A percentile compares a stretch with the other conserved stretches of the same genome.
Evolutionary conservation across 108 stramenopile species (phyloP).

Genomic region (Cyclotella cryptica): DNA sequence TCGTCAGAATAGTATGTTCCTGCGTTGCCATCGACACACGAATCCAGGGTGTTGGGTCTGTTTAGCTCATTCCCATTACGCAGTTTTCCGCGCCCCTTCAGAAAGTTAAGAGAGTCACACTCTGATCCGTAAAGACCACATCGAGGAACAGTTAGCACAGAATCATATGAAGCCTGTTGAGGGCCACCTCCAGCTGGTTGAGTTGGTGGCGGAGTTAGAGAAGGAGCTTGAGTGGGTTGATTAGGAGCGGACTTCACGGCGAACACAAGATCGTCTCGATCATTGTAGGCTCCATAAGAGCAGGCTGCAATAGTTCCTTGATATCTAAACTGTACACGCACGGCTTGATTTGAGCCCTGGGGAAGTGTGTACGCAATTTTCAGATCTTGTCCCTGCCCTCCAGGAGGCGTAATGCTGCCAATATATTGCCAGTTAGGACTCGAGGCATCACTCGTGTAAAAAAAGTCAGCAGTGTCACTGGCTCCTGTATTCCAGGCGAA

Average conservation of each 20-base stretch:
- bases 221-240: constrained; percentile 6
- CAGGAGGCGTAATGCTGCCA: constrained; percentile 14
- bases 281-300: constrained; percentile 13
- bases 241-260: not conserved
- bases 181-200: not conserved
- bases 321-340: constrained; percentile 22
- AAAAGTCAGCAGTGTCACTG: constrained; percentile 27
- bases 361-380: constrained; percentile 25
- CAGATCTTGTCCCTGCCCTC: constrained; percentile 3
- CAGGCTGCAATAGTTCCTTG: constrained; percentile 6
- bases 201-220: not conserved
- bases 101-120: constrained; percentile 12
- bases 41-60: constrained; percentile 16
- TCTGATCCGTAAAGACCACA: constrained; percentile 6
- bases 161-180: constrained; percentile 5
- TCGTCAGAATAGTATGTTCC: constrained; percentile 20
- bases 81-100: constrained; percentile 14
- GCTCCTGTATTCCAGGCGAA: constrained; percentile 16
- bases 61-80: constrained; percentile 14
- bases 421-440: constrained; percentile 21
- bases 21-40: constrained; percentile 27
- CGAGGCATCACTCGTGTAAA: constrained; percentile 9
- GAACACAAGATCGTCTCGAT: constrained; percentile 12
- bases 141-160: not conserved
- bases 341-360: constrained; percentile 16